Conservation (phyloP, 1,284 basidiomycete species). For the Rhodofomes roseus region DNA sequence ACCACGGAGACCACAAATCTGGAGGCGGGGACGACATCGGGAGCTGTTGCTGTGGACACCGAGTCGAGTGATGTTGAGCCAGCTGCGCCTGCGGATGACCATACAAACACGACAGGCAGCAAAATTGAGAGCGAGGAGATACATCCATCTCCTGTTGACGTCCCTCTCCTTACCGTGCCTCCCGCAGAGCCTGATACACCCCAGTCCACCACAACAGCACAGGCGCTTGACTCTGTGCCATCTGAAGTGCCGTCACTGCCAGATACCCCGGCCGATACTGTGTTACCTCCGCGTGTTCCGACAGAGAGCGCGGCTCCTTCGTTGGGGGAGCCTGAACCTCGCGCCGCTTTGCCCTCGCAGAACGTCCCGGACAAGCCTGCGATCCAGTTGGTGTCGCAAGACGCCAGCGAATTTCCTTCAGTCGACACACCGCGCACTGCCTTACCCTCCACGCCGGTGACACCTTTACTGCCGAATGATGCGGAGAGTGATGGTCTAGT, state of each 20-base stretch:
- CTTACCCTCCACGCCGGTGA: background rate
- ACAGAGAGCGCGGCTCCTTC: background rate
- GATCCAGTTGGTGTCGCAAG: background rate
- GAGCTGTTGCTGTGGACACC: background rate
- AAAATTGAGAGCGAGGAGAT: background rate
- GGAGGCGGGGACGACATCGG: background rate
- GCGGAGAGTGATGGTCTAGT: slow-evolving; percentile 24
- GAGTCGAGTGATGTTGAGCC: background rate
- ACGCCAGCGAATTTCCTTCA: background rate
- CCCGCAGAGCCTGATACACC: background rate
- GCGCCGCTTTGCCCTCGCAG: background rate
- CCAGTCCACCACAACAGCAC: background rate
- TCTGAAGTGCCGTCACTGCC: background rate
- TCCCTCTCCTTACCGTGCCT: background rate
- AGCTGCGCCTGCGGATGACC: background rate
- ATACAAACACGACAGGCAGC: background rate
- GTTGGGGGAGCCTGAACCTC: background rate
- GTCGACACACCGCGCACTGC: background rate
- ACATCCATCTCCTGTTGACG: background rate
- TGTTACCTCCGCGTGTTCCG: too few relatives aligned
- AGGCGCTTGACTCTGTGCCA: background rate
- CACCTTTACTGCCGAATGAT: background rate
- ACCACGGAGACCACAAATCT: background rate
- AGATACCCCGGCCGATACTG: background rate
- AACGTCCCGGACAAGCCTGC: background rate